phyloP scores from a whole-genome alignment of 1,284 basidiomycete species.

The Pseudomicrostroma phylloplanum region DNA sequence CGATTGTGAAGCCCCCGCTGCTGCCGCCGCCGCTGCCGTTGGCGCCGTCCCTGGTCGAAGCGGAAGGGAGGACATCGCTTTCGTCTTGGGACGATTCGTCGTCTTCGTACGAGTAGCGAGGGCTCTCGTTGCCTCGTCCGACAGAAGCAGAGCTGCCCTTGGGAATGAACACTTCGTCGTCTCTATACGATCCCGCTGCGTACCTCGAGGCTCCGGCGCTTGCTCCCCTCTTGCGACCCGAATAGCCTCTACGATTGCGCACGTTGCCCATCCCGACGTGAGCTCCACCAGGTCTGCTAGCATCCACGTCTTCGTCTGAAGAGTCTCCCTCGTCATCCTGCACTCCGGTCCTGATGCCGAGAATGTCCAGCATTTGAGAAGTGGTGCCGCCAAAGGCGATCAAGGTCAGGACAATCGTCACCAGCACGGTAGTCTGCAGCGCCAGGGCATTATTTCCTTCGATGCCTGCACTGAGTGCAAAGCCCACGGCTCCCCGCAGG shows the following conservation, averaged over 20 bases:
- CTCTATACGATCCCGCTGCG: neutral
- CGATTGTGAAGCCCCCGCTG: neutral
- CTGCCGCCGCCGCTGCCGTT: neutral
- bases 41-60: neutral
- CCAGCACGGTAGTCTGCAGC: constrained; percentile 84
- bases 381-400: constrained; percentile 94
- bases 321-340: constrained; percentile 74
- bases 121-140: neutral
- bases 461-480: constrained; percentile 91
- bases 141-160: neutral
- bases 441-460: constrained; percentile 83
- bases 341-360: constrained; percentile 92
- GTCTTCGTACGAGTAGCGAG: neutral
- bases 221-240: neutral
- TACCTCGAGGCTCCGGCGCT: neutral
- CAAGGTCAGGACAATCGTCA: constrained; percentile 92
- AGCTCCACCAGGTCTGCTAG: neutral
- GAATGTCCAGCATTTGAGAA: constrained; percentile 87
- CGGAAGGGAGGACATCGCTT: constrained; percentile 12
- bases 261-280: neutral
- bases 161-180: neutral
- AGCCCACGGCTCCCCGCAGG: constrained; percentile 88
- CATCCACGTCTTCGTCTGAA: constrained; percentile 64
- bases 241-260: neutral
- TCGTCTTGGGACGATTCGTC: neutral